These are phyloP conservation scores for Tremella fuciformis DNA, from an alignment of 768 basidiomycete genomes.

Conservation along the genomic window DNA sequence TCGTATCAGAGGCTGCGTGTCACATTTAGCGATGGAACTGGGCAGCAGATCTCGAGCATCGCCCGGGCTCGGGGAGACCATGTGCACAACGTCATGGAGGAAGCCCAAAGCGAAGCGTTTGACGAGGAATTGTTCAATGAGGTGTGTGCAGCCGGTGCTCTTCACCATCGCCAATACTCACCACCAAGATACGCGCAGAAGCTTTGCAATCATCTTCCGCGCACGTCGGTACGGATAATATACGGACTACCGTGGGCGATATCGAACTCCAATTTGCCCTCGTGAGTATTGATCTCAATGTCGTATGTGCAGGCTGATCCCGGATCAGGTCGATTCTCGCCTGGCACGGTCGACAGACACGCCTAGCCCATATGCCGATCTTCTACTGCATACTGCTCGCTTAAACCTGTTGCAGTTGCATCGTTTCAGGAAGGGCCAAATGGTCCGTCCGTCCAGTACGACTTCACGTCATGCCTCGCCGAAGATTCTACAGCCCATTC, in stretches of 20 bases:
- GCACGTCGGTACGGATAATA: slow-evolving; percentile 13
- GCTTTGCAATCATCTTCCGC: slow-evolving; percentile 7
- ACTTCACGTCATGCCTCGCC: not conserved
- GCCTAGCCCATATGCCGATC: slow-evolving; percentile 23
- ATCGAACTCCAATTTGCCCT: slow-evolving; percentile 28
- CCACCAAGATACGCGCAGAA: slow-evolving; percentile 26
- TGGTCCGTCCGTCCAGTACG: slow-evolving; percentile 7
- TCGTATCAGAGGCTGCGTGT: slow-evolving; percentile 22
- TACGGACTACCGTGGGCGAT: slow-evolving; percentile 17
- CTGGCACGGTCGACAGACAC: not conserved
- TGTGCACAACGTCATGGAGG: slow-evolving; percentile 24
- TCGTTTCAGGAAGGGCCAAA: slow-evolving; percentile 28
- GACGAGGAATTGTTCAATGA: slow-evolving; percentile 44
- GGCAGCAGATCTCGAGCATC: slow-evolving; percentile 1
- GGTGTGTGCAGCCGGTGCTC: slow-evolving; percentile 15
- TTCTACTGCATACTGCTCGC: slow-evolving; percentile 24
- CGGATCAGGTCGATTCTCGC: slow-evolving; percentile 22
- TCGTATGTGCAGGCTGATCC: not conserved
- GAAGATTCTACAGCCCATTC: slow-evolving; percentile 27
- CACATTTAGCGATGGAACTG: slow-evolving; percentile 18
- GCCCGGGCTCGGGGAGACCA: slow-evolving; percentile 4
- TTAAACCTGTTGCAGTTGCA: slow-evolving; percentile 28
- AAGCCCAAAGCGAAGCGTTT: slow-evolving; percentile 40
- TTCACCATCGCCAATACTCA: not conserved
- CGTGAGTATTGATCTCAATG: slow-evolving; percentile 25